Base-by-base conservation (phyloP, 164 flowering plant species). In the Euptelea pleiosperma region DNA sequence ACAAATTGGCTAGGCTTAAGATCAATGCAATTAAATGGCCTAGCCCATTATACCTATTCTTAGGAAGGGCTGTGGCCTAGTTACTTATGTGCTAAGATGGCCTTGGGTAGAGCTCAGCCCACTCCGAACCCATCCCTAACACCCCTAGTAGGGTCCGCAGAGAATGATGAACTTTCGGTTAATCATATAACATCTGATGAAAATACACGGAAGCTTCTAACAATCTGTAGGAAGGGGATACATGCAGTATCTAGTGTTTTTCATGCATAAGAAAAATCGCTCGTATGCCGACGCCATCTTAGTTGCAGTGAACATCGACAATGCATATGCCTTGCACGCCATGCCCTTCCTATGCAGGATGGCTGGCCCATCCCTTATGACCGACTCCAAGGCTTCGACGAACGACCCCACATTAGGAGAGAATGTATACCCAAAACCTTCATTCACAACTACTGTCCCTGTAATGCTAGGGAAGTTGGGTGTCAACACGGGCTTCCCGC, bases 211-310 rank as follows among this genome's bases (percentile, higher is more conserved):
- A 28, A 46, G 18, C n/a, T 33, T 37, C 55, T 67, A 76, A 64
- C 75, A 70, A 58, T 79, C 77, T 28, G 73, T 60, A 12, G 68
- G 65, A 50, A 76, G 76, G 59, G 82, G 82, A 59, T 77, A 77
- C 57, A 36, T 60, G 56, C 84, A 82, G 42, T 63, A 79, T 55
- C 34, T 69, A 3, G 24, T 10, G 31, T 77, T 74, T 59, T 79
- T 81, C 70, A 82, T 79, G 47, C 85, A 78, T 10, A 84, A 72
- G 39, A 84, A 84, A 55, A 79, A 71, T 51, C 86, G 61, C 63
- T 82, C 89, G 59, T 84, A 82, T 11, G 85, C 80, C 3, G 75
- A 65, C 0, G 82, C 82, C 90, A 82, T 84, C 64, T 82, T 73
- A 0, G 49, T 51, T 0, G 90, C 79, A 0, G 80, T 78, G 51